These are phyloP conservation scores for Sarcocystis neurona DNA, from an alignment of 169 alveolate genomes.

Conservation along the genomic window DNA sequence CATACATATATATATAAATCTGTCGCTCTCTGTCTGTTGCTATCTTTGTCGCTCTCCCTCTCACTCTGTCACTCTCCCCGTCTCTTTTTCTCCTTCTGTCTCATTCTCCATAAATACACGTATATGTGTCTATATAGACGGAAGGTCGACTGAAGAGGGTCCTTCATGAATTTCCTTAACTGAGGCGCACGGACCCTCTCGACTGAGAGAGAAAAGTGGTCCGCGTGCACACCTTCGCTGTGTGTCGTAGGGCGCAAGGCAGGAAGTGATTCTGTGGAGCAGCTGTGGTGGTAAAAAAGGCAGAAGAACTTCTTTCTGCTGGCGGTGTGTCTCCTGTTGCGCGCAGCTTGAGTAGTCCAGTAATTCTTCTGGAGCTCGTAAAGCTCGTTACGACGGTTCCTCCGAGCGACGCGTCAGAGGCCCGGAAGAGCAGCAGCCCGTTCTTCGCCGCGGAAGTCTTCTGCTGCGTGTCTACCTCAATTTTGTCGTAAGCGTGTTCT, in stretches of 20 bases:
- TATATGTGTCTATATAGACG: too few relatives aligned
- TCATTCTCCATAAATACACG: background rate
- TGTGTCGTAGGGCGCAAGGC: too few relatives aligned
- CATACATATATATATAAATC: too few relatives aligned
- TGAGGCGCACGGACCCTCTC: too few relatives aligned
- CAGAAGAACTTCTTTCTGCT: background rate
- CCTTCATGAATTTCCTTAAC: too few relatives aligned
- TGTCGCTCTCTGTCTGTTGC: background rate
- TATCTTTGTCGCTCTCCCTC: background rate
- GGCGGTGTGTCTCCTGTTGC: background rate
- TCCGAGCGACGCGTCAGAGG: background rate
- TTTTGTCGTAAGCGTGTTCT: background rate
- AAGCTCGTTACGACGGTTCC: constrained; percentile 11
- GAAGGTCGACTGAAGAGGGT: too few relatives aligned
- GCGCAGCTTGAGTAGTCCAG: constrained; percentile 26
- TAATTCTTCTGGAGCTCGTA: background rate
- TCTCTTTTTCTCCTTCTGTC: background rate
- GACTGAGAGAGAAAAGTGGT: too few relatives aligned
- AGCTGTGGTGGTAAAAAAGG: background rate
- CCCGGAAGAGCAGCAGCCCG: background rate
- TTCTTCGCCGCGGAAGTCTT: constrained; percentile 45
- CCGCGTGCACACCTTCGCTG: too few relatives aligned
- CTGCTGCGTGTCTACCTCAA: background rate
- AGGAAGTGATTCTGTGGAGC: too few relatives aligned
- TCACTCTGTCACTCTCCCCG: background rate